phyloP scores from a whole-genome alignment of 257 asterid genomes.

The Lycium ferocissimum region DNA sequence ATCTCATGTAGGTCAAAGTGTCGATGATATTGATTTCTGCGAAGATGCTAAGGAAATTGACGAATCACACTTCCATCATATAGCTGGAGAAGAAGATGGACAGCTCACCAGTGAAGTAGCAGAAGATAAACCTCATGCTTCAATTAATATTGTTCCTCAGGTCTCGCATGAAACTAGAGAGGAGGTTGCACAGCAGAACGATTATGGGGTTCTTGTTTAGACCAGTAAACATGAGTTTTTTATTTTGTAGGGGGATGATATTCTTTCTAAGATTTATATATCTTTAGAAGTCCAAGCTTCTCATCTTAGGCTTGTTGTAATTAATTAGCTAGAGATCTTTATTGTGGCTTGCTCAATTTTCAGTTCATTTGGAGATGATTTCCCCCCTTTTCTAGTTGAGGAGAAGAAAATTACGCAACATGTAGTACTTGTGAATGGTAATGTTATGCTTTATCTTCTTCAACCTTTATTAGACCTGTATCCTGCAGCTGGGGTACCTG shows the following conservation, averaged over 20 bases:
- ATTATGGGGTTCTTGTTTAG: conserved; percentile 50
- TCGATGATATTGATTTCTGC: conserved; percentile 47
- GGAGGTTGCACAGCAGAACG: conserved; percentile 60
- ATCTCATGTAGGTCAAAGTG: conserved; percentile 38
- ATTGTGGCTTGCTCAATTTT: conserved; percentile 12
- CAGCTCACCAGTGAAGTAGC: conserved; percentile 52
- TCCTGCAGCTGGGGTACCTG: neutral
- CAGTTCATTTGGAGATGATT: neutral
- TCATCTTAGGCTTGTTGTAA: conserved; percentile 14
- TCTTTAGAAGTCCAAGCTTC: conserved; percentile 17
- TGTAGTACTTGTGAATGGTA: conserved; percentile 16
- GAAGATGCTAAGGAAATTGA: conserved; percentile 44
- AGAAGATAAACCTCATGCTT: conserved; percentile 49
- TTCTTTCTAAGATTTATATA: neutral
- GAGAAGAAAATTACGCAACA: conserved; percentile 9
- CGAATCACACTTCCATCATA: conserved; percentile 45
- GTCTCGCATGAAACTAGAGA: conserved; percentile 57
- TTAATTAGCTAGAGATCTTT: conserved; percentile 12
- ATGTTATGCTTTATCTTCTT: neutral
- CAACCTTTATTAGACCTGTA: neutral
- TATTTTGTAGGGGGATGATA: neutral
- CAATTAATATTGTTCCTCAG: conserved; percentile 49
- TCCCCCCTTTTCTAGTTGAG: neutral
- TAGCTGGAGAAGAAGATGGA: conserved; percentile 60
- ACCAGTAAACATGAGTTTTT: neutral